Evolutionary conservation across 495 filamentous ascomycete genomes (phyloP).

Genomic region (Saxophila tyrrhenica): DNA sequence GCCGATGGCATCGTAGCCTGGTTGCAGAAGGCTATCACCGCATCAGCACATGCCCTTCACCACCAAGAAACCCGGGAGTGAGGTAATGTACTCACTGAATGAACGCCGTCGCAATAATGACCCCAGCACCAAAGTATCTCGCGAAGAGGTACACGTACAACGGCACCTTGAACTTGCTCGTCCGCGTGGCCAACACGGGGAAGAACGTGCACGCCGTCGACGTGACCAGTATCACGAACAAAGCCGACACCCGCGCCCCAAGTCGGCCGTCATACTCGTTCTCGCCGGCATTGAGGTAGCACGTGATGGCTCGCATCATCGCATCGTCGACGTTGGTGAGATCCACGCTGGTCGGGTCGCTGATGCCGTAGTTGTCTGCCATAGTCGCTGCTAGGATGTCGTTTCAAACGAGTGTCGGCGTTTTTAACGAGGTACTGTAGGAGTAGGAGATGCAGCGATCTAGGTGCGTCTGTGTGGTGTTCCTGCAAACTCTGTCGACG

Average conservation of each 20-base stretch:
- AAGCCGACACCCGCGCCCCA: conserved; percentile 60
- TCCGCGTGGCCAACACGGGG: conserved; percentile 56
- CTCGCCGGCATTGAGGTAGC: neutral
- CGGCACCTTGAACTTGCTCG: conserved; percentile 44
- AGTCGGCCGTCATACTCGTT: conserved; percentile 32
- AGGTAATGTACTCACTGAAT: conserved; percentile 45
- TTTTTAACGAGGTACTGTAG: too few species aligned
- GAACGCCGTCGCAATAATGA: conserved; percentile 46
- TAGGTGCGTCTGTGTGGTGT: too few species aligned
- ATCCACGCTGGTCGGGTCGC: neutral
- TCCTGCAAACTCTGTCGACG: too few species aligned
- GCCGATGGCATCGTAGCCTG: conserved; percentile 62
- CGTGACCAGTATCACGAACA: conserved; percentile 71
- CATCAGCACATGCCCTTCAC: neutral
- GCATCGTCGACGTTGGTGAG: neutral
- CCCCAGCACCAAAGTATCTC: conserved; percentile 33
- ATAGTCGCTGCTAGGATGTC: neutral
- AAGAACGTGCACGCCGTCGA: conserved; percentile 57
- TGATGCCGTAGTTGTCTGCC: neutral
- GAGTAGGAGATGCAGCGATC: too few species aligned
- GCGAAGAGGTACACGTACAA: conserved; percentile 64
- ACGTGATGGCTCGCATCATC: neutral
- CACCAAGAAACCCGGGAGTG: neutral
- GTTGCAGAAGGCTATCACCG: conserved; percentile 49
- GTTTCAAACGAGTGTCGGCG: too few species aligned